Evolutionary conservation across 73 alveolate genomes (phyloP).

Genomic region (Paramecium biaurelia): DNA sequence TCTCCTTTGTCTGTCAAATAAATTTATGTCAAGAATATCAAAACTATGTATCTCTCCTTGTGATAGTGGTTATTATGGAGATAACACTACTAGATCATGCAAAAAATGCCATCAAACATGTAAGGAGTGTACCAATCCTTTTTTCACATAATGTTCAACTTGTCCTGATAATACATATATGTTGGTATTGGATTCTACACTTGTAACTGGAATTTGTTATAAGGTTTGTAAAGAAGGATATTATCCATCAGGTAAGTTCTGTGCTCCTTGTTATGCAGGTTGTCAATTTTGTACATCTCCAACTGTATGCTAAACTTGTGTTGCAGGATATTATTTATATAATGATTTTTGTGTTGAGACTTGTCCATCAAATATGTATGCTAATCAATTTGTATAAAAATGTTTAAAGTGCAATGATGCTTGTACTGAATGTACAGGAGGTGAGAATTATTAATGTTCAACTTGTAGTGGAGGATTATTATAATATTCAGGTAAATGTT

Average conservation of each 20-base stretch:
- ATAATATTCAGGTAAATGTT: neutral
- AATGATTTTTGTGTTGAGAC: neutral
- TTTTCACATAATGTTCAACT: neutral
- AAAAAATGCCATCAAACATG: slow-evolving; percentile 5
- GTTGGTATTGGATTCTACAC: neutral
- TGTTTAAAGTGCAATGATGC: neutral
- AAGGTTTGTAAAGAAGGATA: slow-evolving; percentile 1
- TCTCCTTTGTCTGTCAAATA: neutral
- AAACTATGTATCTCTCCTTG: neutral
- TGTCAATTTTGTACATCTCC: neutral
- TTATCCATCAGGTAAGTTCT: neutral
- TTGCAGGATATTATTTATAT: neutral
- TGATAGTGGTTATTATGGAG: neutral
- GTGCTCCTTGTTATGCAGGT: neutral
- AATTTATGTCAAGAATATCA: neutral
- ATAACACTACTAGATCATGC: neutral
- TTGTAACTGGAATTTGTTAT: neutral
- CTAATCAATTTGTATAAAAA: neutral
- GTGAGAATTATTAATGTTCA: neutral
- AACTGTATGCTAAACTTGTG: neutral
- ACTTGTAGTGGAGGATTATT: neutral
- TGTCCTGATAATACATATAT: neutral
- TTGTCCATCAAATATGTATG: neutral
- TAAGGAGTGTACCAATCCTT: neutral
- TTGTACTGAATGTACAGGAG: neutral